Evolutionary conservation across 345 rosid species (phyloP), one percentile per base, ranked within the genome.

Genomic region (Leavenworthia alabamica): DNA sequence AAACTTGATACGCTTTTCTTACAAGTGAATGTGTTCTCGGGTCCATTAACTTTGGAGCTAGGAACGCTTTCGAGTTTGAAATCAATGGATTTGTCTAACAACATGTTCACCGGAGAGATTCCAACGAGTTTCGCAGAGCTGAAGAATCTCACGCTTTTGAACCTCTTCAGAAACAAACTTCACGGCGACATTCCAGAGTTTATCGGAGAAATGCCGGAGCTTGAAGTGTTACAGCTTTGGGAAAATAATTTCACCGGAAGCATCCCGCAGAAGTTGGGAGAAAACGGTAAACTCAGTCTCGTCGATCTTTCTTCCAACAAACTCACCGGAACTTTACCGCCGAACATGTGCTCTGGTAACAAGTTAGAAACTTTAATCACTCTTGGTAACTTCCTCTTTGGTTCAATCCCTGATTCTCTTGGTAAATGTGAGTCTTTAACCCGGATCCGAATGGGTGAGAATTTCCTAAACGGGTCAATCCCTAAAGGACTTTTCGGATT

Each of bases 391-490:
- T 90, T 82, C 70, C 60, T 90, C 60, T 81, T 85, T 23, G 97
- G 97, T 10, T 76, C 89, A 13, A 88, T 90, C 33, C 97, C 96
- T 2, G 83, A 80, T 33, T 73, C 90, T 4, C 68, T 90, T 3
- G 96, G 96, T 1, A 73, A 80, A 62, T 90, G 96, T 27, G 62
- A 66, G 66, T 90, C 96, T 4, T 46, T 90, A 69, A 73, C 66
- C 49, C 74, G 97, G 80, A 85, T 90, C 51, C 88, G 97, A 28
- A 85, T 90, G 95, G 97, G 97, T 2, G 89, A 81, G 24, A 90
- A 90, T 76, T 88, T 68, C 70, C 62, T 90, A 3, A 90, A 90
- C 69, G 96, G 96, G 62, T 87, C 94, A 7, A 83, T 90, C 13
- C 97, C 96, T 0, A 74, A 80, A 40, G 96, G 96, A 10, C 78